phyloP scores from a whole-genome alignment of 2,329 filamentous ascomycete genomes.

The Zymoseptoria tritici region DNA sequence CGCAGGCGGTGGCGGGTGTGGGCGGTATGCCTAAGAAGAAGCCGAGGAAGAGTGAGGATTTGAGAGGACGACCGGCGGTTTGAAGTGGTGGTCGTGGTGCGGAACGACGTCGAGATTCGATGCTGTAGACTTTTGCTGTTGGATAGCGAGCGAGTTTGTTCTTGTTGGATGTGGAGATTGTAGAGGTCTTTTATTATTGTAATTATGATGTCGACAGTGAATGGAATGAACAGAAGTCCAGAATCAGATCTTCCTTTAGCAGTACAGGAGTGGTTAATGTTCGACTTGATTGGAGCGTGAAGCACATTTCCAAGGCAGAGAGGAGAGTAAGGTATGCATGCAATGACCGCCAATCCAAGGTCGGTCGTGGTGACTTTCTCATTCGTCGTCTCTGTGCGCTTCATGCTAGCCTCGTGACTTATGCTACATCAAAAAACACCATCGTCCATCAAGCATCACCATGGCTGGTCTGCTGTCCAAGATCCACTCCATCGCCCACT shows the following conservation, averaged over 20 bases:
- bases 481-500: not conserved
- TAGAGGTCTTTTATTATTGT: not conserved
- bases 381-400: not conserved
- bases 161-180: not conserved
- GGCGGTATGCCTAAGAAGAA: conserved; percentile 4
- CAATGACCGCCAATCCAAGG: not conserved
- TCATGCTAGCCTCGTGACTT: not conserved
- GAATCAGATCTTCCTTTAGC: too few relatives aligned
- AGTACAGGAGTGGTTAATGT: too few relatives aligned
- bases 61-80: not conserved
- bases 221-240: not conserved
- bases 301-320: too few relatives aligned
- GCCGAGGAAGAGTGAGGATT: conserved; percentile 2
- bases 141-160: not conserved
- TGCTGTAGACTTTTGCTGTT: not conserved
- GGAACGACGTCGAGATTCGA: not conserved
- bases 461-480: not conserved
- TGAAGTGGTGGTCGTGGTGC: conserved; percentile 1
- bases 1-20: not conserved
- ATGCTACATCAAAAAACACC: not conserved
- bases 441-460: not conserved
- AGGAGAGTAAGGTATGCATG: not conserved
- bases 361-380: not conserved
- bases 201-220: not conserved
- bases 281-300: too few relatives aligned